These are phyloP conservation scores for barley (Hordeum vulgare) DNA, from an alignment of 176 grass and related monocot genomes.

Conservation along the genomic window MorexV3_pseudomolecules_assembly NC_058520.1:545250226-545250725, in stretches of 20 bases:
- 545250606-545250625: constrained; percentile 24
- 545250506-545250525: background rate
- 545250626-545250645: constrained; percentile 8
- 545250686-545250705: constrained; percentile 31
- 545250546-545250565: background rate
- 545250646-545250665: constrained; percentile 7
- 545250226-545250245: no score
- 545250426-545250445: background rate
- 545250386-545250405: background rate
- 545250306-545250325: no score
- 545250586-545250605: constrained; percentile 15
- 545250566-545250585: background rate
- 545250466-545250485: background rate
- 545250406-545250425: background rate
- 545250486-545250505: background rate
- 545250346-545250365: background rate
- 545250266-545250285: no score
- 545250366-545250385: background rate
- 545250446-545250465: background rate
- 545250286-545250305: no score
- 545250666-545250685: constrained; percentile 23
- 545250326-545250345: no score
- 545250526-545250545: background rate
- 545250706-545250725: constrained; percentile 13
- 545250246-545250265: no score